A percentile compares a stretch with the other conserved stretches of the same genome.
Evolutionary conservation across 768 basidiomycete species (phyloP).

Genomic region (Boletellus ananas): DNA sequence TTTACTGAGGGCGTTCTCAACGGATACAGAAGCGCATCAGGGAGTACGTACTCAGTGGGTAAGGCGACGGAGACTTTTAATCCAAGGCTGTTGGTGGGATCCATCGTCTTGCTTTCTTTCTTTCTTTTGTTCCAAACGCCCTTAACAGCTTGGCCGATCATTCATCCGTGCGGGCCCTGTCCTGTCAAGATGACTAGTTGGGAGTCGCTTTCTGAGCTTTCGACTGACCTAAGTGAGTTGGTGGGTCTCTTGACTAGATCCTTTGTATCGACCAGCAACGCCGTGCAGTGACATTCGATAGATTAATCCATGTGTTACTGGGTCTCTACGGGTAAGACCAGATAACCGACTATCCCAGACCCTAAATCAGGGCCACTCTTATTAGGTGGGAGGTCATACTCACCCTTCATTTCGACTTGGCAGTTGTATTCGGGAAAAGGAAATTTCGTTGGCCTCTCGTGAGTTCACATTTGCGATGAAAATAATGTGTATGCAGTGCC

Average conservation of each 20-base stretch:
- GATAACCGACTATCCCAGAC: not conserved
- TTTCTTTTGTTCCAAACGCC: not conserved
- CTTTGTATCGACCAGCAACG: not conserved
- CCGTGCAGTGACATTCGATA: conserved; percentile 35
- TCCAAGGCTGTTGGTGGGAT: not conserved
- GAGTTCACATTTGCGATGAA: conserved; percentile 19
- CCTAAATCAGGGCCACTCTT: not conserved
- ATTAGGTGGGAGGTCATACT: conserved; percentile 43
- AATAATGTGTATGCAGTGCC: not conserved
- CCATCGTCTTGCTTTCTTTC: not conserved
- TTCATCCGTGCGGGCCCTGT: not conserved
- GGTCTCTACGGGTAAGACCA: conserved; percentile 42
- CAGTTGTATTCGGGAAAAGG: conserved; percentile 37
- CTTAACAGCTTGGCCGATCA: not conserved
- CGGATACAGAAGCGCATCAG: conserved; percentile 13
- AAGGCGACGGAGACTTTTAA: conserved; percentile 11
- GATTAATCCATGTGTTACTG: conserved; percentile 41
- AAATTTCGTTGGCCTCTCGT: conserved; percentile 48
- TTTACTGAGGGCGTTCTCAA: conserved; percentile 3
- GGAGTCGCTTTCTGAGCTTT: conserved; percentile 37
- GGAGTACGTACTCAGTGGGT: not conserved
- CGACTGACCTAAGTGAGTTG: conserved; percentile 34
- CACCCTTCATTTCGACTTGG: conserved; percentile 42
- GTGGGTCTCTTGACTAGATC: not conserved
- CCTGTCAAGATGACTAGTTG: conserved; percentile 37